Evolutionary conservation across 768 basidiomycete species (phyloP).

Genomic region (Xerocomellus chrysenteron): DNA sequence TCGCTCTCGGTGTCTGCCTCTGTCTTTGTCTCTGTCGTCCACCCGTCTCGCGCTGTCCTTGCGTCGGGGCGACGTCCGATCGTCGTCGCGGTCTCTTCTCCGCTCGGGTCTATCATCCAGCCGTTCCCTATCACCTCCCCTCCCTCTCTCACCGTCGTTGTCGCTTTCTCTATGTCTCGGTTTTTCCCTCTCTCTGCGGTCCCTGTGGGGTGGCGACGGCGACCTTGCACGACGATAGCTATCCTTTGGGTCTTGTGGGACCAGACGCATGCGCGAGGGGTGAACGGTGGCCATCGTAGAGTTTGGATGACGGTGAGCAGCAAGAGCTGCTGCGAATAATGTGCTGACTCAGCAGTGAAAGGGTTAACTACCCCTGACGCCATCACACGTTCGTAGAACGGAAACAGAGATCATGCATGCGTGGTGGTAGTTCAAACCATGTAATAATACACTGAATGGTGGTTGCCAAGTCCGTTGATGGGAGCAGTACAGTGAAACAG

Average conservation of each 20-base stretch:
- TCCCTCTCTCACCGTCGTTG: slow-evolving; percentile 4
- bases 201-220: slow-evolving; percentile 41
- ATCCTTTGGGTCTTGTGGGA: slow-evolving; percentile 44
- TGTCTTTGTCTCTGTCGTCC: slow-evolving; percentile 18
- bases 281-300: slow-evolving; percentile 66
- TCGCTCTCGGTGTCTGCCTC: slow-evolving; percentile 22
- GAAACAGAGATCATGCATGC: neutral
- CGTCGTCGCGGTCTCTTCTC: neutral
- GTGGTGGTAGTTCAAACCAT: neutral
- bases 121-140: neutral
- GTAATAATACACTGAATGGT: slow-evolving; percentile 6
- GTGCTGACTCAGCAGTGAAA: slow-evolving; percentile 20
- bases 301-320: neutral
- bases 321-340: neutral
- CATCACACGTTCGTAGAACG: too few species aligned
- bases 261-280: slow-evolving; percentile 67
- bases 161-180: slow-evolving; percentile 27
- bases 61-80: slow-evolving; percentile 4
- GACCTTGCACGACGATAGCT: slow-evolving; percentile 40
- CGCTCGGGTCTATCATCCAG: slow-evolving; percentile 4
- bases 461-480: slow-evolving; percentile 7
- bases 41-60: neutral
- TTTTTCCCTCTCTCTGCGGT: slow-evolving; percentile 23
- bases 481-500: neutral
- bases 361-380: neutral